phyloP scores from a whole-genome alignment of 441 rosid species.

The Erysimum cheiri region DNA sequence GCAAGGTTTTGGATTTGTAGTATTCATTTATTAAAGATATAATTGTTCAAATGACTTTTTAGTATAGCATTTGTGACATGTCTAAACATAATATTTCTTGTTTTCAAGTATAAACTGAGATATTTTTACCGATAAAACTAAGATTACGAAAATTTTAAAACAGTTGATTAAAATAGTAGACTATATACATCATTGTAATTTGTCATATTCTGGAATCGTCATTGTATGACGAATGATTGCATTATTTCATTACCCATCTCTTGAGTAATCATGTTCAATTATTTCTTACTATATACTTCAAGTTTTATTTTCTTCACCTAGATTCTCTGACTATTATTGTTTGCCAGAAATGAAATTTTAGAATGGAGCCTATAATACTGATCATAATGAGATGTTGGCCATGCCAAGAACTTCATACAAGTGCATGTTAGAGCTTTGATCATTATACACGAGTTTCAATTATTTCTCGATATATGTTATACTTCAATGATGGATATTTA shows the following conservation, averaged over 20 bases:
- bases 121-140: not conserved
- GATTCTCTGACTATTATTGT: conserved; percentile 38
- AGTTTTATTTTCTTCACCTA: conserved; percentile 30
- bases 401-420: conserved; percentile 13
- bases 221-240: conserved; percentile 40
- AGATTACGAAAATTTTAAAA: not conserved
- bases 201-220: conserved; percentile 33
- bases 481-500: not conserved
- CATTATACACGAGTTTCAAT: conserved; percentile 10
- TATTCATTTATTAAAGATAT: not conserved
- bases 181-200: conserved; percentile 26
- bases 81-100: not conserved
- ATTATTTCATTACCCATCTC: conserved; percentile 35
- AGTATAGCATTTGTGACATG: not conserved
- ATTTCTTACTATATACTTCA: conserved; percentile 39
- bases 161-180: conserved; percentile 1
- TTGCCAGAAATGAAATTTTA: conserved; percentile 31
- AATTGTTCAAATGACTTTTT: not conserved
- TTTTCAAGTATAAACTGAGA: not conserved
- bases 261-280: conserved; percentile 44
- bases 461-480: conserved; percentile 14
- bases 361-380: conserved; percentile 9
- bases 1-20: not conserved
- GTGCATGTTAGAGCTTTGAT: conserved; percentile 21
- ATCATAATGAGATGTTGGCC: conserved; percentile 38